Conservation (phyloP, 129 eudicot genomes). For the Calendula officinalis region DNA sequence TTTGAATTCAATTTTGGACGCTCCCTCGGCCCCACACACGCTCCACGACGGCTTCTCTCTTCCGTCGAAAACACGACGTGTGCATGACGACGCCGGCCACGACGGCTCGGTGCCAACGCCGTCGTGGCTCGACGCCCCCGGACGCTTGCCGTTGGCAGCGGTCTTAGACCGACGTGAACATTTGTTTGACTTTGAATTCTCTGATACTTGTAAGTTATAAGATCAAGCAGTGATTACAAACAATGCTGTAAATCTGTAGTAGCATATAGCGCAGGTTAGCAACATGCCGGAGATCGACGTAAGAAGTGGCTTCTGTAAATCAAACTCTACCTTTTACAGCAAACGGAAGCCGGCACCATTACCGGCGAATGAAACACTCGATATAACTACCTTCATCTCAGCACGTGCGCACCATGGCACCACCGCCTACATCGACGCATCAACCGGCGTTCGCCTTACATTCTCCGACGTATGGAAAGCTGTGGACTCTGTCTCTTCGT, state of each 20-base stretch:
- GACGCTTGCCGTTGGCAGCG: too few relatives aligned
- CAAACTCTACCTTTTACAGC: slow-evolving; percentile 80
- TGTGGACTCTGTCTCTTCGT: slow-evolving; percentile 64
- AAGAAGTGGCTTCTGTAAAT: slow-evolving; percentile 56
- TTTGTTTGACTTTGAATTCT: background rate
- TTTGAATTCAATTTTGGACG: too few relatives aligned
- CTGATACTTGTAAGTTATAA: background rate
- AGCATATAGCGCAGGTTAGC: slow-evolving; percentile 31
- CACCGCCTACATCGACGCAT: slow-evolving; percentile 83
- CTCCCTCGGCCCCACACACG: too few relatives aligned
- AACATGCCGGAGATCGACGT: slow-evolving; percentile 38
- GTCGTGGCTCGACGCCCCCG: too few relatives aligned
- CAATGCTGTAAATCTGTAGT: background rate
- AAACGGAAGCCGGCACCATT: slow-evolving; percentile 68
- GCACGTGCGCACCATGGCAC: slow-evolving; percentile 74
- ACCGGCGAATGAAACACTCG: slow-evolving; percentile 49
- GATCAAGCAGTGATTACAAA: background rate
- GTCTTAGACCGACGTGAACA: too few relatives aligned
- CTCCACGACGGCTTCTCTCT: too few relatives aligned
- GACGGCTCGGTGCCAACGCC: too few relatives aligned
- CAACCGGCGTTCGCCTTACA: slow-evolving; percentile 65
- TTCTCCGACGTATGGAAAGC: slow-evolving; percentile 69
- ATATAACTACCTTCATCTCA: slow-evolving; percentile 92
- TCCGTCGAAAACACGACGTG: too few relatives aligned
- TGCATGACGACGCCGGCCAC: too few relatives aligned